Evolutionary conservation across 192 early-diverging fungal species (phyloP).

Genomic region (Podila clonocystis): DNA sequence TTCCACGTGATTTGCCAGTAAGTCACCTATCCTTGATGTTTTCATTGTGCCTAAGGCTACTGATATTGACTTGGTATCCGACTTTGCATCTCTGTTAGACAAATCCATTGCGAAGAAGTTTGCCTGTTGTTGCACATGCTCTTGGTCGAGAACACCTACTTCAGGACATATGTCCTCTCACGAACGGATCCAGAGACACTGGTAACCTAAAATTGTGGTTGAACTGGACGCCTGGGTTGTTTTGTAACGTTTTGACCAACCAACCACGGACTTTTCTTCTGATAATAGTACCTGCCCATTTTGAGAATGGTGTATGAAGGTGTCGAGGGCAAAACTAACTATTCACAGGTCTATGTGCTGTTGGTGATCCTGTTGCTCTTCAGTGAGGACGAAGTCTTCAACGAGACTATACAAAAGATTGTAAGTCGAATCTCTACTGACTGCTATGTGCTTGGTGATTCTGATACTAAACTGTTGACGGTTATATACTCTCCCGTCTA

Average conservation of each 20-base stretch:
- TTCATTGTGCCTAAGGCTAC: not conserved
- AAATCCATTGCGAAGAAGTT: conserved; percentile 67
- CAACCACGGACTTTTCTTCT: conserved; percentile 42
- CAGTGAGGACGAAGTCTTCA: conserved; percentile 78
- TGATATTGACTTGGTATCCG: not conserved
- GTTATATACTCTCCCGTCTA: conserved; percentile 13
- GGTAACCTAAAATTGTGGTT: conserved; percentile 47
- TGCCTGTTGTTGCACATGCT: conserved; percentile 72
- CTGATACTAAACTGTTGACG: not conserved
- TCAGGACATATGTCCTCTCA: conserved; percentile 77
- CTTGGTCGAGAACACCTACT: conserved; percentile 72
- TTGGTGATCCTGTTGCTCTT: conserved; percentile 73
- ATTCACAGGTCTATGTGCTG: conserved; percentile 73
- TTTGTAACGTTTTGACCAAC: not conserved
- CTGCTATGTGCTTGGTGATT: not conserved
- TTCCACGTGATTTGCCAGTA: conserved; percentile 66
- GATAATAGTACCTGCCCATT: conserved; percentile 60
- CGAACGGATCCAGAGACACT: conserved; percentile 81
- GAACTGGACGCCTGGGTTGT: not conserved
- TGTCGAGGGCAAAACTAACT: conserved; percentile 66
- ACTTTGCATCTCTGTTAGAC: conserved; percentile 17
- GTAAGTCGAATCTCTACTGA: conserved; percentile 44
- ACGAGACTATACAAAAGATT: conserved; percentile 77
- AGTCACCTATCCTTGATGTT: not conserved
- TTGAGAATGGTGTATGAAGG: conserved; percentile 74